phyloP scores from a whole-genome alignment of 2,329 filamentous ascomycete species.

The Lachnellula willkommii region DNA sequence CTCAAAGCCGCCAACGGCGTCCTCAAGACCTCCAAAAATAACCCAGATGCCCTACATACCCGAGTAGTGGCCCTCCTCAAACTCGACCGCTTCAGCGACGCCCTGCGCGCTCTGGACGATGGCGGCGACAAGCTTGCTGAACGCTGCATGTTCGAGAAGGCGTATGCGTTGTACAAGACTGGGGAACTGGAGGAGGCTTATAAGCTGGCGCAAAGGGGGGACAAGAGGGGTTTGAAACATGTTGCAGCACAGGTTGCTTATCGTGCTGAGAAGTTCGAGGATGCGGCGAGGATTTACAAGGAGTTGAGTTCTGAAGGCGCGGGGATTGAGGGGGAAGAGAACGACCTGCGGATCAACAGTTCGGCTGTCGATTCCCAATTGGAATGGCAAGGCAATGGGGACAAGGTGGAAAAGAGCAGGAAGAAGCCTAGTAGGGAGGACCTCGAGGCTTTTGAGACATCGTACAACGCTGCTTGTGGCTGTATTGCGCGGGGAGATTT shows the following conservation, averaged over 20 bases:
- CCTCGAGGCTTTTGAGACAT: constrained; percentile 71
- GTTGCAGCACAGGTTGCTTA: constrained; percentile 66
- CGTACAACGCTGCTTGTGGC: constrained; percentile 73
- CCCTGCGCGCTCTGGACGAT: constrained; percentile 61
- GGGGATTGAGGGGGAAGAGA: constrained; percentile 55
- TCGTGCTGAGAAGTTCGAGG: constrained; percentile 65
- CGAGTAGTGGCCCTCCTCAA: constrained; percentile 72
- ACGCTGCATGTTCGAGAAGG: constrained; percentile 61
- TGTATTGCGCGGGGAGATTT: constrained; percentile 66
- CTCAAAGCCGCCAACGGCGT: constrained; percentile 59
- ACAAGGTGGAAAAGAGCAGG: constrained; percentile 26
- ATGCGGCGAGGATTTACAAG: constrained; percentile 59
- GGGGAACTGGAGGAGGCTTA: constrained; percentile 63
- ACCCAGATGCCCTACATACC: constrained; percentile 57
- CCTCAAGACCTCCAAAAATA: constrained; percentile 55
- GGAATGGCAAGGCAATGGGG: constrained; percentile 55
- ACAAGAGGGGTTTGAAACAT: constrained; percentile 37
- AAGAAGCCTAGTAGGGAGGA: constrained; percentile 56
- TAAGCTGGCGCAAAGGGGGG: constrained; percentile 24
- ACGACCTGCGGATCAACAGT: constrained; percentile 72
- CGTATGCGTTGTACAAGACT: constrained; percentile 80
- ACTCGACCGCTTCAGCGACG: constrained; percentile 77
- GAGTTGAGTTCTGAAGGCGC: constrained; percentile 46
- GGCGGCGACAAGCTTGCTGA: constrained; percentile 56
- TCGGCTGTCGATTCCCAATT: constrained; percentile 67